phyloP scores from a whole-genome alignment of 2,329 filamentous ascomycete genomes.

The Nothophaeocryptopus gaeumannii region DNA sequence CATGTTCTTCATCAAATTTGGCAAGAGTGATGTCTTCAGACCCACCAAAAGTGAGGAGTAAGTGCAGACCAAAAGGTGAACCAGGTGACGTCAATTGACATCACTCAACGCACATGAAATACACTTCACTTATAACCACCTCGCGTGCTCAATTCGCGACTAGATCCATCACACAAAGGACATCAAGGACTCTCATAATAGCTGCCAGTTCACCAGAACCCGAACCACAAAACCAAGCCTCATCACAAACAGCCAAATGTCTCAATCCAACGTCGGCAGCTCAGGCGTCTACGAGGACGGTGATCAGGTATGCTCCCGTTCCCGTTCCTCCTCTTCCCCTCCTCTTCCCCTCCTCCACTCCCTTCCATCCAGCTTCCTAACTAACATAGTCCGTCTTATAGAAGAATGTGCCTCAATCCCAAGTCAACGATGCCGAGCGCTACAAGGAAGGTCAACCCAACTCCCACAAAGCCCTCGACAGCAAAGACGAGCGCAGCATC shows the following conservation, averaged over 20 bases:
- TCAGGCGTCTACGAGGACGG: conserved; percentile 67
- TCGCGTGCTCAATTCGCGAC: conserved; percentile 10
- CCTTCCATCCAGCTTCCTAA: not conserved
- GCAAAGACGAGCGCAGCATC: conserved; percentile 71
- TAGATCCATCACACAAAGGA: not conserved
- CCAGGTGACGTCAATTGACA: too few relatives aligned
- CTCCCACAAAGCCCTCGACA: conserved; percentile 67
- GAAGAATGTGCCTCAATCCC: conserved; percentile 54
- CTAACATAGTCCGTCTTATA: conserved; percentile 10
- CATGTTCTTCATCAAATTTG: too few relatives aligned
- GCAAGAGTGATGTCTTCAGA: too few relatives aligned
- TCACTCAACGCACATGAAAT: too few relatives aligned
- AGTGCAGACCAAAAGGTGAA: too few relatives aligned
- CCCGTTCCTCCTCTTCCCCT: too few relatives aligned
- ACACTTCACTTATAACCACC: too few relatives aligned
- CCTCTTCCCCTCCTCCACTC: not conserved
- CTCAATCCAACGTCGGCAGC: conserved; percentile 63
- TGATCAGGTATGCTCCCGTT: conserved; percentile 61
- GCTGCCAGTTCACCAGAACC: not conserved
- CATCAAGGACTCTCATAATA: not conserved
- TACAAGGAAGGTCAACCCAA: conserved; percentile 71
- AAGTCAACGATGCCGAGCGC: conserved; percentile 47
- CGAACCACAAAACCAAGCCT: too few relatives aligned
- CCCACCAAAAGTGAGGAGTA: too few relatives aligned
- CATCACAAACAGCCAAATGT: not conserved